Base-by-base conservation (phyloP, 176 grass and related monocot genomes). In the Areca catechu region DNA sequence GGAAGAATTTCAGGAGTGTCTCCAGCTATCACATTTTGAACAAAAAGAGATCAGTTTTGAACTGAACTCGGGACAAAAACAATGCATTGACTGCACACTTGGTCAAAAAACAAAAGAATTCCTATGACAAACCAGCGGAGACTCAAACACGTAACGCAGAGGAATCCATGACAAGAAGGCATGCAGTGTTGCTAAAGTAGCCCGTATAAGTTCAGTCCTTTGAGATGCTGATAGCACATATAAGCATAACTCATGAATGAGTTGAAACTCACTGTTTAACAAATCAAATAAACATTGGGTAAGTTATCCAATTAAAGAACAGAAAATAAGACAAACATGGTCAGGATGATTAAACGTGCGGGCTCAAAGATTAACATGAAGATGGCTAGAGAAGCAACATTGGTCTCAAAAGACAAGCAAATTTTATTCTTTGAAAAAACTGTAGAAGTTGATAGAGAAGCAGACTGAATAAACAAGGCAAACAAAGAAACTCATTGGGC, bases 151-250 rank as follows among this genome's bases (percentile, higher is more conserved):
- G 19, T 93, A 98, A 29, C 88, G 88, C 63, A 98, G 75, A 5
- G 88, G 94, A 65, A 98, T 98, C 94, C 94, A 98, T 50, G 94
- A 98, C 62, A 98, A 68, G 67, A 98, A 98, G 51, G 94, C 88
- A 85, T 98, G 94, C 57, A 98, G 88, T 23, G 94, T 98, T 34
- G 94, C 88, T 66, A 98, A 68, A 21, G 94, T 98, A 56, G 94
- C 94, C 54, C 88, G 79, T 56, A 98, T 89, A 58, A 98, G 80
- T 75, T 93, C 88, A 20, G 94, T 56, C 57, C 84, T 78, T 80
- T 98, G 88, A 18, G 94, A 92, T 72, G 94, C 94, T 24, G 94
- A 93, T 76, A 98, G 67, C 54, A 98, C 94, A 67, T 93, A 98
- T 64, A 98, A 81, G 78, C 94, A 98, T 66, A 98, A 73, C 84